Evolutionary conservation across 108 stramenopile species (phyloP).

Genomic region (Thalassiosira profunda): DNA sequence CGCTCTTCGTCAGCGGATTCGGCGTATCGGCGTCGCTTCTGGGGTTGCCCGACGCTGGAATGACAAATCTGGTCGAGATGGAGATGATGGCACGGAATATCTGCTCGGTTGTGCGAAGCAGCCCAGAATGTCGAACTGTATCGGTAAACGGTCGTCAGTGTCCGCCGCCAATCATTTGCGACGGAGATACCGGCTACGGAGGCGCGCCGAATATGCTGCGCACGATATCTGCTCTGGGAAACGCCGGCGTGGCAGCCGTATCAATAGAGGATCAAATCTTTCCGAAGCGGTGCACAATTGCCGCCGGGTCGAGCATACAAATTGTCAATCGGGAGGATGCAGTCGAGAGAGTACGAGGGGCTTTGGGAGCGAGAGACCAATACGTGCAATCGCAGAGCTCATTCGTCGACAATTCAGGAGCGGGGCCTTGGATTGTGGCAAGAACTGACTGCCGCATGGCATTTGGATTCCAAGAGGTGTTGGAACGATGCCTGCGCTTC

Average conservation of each 20-base stretch:
- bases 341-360: slow-evolving; percentile 39
- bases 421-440: slow-evolving; percentile 48
- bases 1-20: slow-evolving; percentile 61
- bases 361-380: slow-evolving; percentile 46
- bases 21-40: slow-evolving; percentile 55
- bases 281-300: slow-evolving; percentile 64
- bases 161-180: slow-evolving; percentile 52
- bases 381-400: background rate
- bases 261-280: slow-evolving; percentile 68
- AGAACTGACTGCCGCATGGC: slow-evolving; percentile 63
- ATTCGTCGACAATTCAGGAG: background rate
- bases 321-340: slow-evolving; percentile 42
- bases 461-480: slow-evolving; percentile 58
- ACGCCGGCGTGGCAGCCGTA: slow-evolving; percentile 57
- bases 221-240: slow-evolving; percentile 51
- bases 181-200: slow-evolving; percentile 70
- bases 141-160: too few species aligned
- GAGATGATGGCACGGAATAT: slow-evolving; percentile 46
- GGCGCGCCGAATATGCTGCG: slow-evolving; percentile 60
- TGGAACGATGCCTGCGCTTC: slow-evolving; percentile 57
- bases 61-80: slow-evolving; percentile 54
- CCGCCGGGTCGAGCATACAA: slow-evolving; percentile 40
- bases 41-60: slow-evolving; percentile 61
- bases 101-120: slow-evolving; percentile 2
- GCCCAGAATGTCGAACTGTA: background rate